Conservation (phyloP, 345 rosid species). For the Corchorus olitorius region DNA sequence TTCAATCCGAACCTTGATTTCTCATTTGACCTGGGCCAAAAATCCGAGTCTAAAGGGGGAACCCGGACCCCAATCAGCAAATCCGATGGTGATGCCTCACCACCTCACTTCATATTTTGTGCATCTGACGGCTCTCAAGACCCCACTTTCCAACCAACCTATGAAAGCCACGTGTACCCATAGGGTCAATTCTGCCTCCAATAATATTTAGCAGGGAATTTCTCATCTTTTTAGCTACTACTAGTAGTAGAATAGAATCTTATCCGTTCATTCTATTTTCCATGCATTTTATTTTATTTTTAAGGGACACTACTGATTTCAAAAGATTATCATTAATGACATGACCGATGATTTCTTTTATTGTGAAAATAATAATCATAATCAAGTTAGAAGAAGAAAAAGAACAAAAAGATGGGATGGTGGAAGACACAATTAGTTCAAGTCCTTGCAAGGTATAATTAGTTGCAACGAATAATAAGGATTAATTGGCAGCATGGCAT, state of each 20-base stretch:
- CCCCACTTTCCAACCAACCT: constrained; percentile 11
- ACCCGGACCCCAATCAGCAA: not conserved
- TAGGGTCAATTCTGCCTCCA: not conserved
- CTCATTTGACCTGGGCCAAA: constrained; percentile 11
- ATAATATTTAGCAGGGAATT: not conserved
- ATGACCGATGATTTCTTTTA: not conserved
- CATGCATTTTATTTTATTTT: too few relatives aligned
- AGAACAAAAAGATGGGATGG: constrained; percentile 3
- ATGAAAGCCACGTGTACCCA: not conserved
- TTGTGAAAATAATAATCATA: constrained; percentile 4
- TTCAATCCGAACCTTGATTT: constrained; percentile 19
- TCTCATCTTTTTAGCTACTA: not conserved
- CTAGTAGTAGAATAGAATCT: not conserved
- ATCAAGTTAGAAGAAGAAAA: constrained; percentile 5
- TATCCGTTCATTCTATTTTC: too few relatives aligned
- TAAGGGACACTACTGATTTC: not conserved
- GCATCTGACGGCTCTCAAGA: constrained; percentile 24
- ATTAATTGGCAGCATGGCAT: not conserved
- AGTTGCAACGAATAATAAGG: constrained; percentile 13
- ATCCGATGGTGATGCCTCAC: constrained; percentile 4
- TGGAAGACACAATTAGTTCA: constrained; percentile 33
- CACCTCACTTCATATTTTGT: not conserved
- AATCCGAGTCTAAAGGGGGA: not conserved
- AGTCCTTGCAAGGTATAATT: constrained; percentile 12
- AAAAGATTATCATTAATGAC: not conserved